A percentile compares a stretch with the other conserved stretches of the same genome.
These are phyloP conservation scores for Cladorrhinum sp. DNA, from an alignment of 2,329 filamentous ascomycete species.

Conservation along the genomic window DNA sequence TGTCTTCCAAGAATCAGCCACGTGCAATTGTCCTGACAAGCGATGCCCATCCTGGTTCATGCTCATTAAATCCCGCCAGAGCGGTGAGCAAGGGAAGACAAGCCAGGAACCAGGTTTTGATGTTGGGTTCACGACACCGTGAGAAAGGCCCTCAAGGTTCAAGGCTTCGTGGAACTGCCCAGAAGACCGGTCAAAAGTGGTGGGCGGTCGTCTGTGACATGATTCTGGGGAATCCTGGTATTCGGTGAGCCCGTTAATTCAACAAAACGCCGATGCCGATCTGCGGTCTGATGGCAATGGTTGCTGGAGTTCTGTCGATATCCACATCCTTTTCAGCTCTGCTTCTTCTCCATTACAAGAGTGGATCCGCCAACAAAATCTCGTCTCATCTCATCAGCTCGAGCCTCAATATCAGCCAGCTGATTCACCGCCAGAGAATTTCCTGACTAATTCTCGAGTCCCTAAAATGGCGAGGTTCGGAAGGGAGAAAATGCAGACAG, in stretches of 20 bases:
- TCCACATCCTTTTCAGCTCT: neutral
- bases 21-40: slow-evolving; percentile 1
- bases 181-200: neutral
- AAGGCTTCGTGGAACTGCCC: neutral
- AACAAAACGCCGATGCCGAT: neutral
- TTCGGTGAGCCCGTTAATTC: neutral
- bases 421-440: no score
- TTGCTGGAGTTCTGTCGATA: neutral
- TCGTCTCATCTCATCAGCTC: neutral
- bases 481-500: no score
- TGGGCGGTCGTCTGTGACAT: neutral
- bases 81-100: neutral
- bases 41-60: neutral
- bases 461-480: no score
- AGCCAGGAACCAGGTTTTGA: neutral
- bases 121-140: neutral
- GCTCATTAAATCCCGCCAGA: neutral
- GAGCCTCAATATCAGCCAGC: no score
- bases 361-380: neutral
- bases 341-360: neutral
- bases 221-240: slow-evolving; percentile 2
- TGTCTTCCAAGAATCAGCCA: slow-evolving; percentile 5
- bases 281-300: neutral
- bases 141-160: neutral
- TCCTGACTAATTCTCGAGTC: no score